Evolutionary conservation across 805 yeast genomes (phyloP), one percentile per base, ranked within the genome.

Genomic region (Candida ulmi): DNA sequence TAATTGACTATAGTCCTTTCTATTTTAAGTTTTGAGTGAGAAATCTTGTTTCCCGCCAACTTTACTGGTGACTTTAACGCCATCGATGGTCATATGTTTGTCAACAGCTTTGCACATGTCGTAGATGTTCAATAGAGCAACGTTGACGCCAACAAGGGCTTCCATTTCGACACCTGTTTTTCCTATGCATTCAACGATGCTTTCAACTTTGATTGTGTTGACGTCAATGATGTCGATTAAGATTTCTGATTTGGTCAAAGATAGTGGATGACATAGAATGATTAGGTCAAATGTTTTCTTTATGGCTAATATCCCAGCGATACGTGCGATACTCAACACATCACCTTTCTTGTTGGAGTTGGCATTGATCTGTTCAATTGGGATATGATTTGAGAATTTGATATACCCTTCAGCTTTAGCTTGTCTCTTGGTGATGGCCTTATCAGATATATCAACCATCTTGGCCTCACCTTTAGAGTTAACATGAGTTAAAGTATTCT

Each of bases 101-200:
- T 74, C 80, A n/a, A 71, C 74, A 2, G 78, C 76, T 47, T 74
- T 74, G 49, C 79, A 73, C 79, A 74, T 74, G 50, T 74, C 80
- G 42, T 74, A 74, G n/a, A 74, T 56, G 12, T 78, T 73, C 24
- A 69, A 54, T 30, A 74, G 50, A 0, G 72, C 60, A 9, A 66
- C 58, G 17, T 63, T 62, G 8, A 63, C 69, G 0, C 80, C 79
- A 2, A 66, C 60, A 17, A 74, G 43, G 1, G 79, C 78, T 50
- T 74, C 80, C 79, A 74, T 74, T 47, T 74, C 80, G 5, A 74
- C 79, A 1, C 80, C 80, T 0, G 80, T 74, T 37, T 69, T 65
- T 4, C 77, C 78, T 6, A 58, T 59, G 45, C 78, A 72, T 33
- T 65, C 62, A 2, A 71, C 78, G 0, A 56, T 54, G 41, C 73